Base-by-base conservation (phyloP, 768 basidiomycete genomes). In the Artomyces pyxidatus region DNA sequence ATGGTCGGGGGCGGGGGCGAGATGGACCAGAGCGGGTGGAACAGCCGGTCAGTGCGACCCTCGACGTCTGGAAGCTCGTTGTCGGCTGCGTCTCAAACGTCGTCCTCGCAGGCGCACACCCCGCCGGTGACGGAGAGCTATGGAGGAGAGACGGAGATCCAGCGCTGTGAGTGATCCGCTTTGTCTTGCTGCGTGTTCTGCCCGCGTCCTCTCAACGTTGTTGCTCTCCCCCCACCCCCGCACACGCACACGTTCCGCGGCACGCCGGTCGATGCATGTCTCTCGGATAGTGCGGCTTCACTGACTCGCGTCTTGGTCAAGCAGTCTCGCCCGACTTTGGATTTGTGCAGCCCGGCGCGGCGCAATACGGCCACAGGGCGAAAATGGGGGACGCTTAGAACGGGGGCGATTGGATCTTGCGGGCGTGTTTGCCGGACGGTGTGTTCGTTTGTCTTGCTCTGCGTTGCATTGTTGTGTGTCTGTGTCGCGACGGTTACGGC, bases 301-400 rank as follows among this genome's bases (percentile, higher is more conserved):
- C 57, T 46, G 49, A 50, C 38, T 46, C 22, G 28, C 40, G 32
- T 72, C 73, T 71, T 75, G 69, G 76, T 70, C 61, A 59, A 62
- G 52, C 68, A 83, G 86, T 83, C 77, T 85, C 85, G 61, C 86
- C 86, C 67, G 85, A 88, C 74, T 88, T 86, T 71, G 87, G 83
- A 52, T 88, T 80, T 69, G 85, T 88, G 61, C 73, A 76, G 60
- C 83, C 88, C 83, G 85, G 81, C 66, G 85, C 86, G 63, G 83
- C 87, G 61, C 44, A 46, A 37, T 42, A 49, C 42, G 52, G 45
- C 47, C 54, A 56, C 49, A 46, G 46, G 30, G 47, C 52, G 38
- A 54, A 56, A 42, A 41, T 41, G 37, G 52, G 54, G 54, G 50
- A 54, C 25, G 54, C 54, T 46, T 54, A 50, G 45, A 41, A 48